Evolutionary conservation across 768 basidiomycete species (phyloP).

Genomic region (Amanita fuliginea): DNA sequence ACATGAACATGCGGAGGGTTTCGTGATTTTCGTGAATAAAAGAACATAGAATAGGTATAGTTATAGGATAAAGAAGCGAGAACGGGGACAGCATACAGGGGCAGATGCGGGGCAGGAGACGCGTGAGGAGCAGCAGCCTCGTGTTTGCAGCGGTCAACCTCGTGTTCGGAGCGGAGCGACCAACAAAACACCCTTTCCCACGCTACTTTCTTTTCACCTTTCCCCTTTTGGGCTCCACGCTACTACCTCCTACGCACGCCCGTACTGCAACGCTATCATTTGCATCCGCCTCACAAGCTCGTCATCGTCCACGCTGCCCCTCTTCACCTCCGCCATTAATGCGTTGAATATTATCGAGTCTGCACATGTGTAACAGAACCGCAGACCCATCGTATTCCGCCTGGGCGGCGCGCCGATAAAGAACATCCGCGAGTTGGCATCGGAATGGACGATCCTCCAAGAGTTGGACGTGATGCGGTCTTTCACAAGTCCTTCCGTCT

Average conservation of each 20-base stretch:
- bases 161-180: constrained; percentile 5
- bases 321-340: too few relatives aligned
- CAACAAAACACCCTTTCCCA: background rate
- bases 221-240: background rate
- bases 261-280: background rate
- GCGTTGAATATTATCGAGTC: background rate
- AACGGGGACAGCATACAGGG: constrained; percentile 1
- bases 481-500: background rate
- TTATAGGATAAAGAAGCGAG: constrained; percentile 11
- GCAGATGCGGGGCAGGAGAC: background rate
- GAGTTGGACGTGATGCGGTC: background rate
- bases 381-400: background rate
- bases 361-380: background rate
- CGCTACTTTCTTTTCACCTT: background rate
- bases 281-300: background rate
- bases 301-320: background rate
- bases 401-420: background rate
- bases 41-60: constrained; percentile 14
- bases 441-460: background rate
- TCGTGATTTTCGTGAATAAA: constrained; percentile 27
- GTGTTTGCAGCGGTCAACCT: background rate
- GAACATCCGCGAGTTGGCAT: background rate
- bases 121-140: background rate
- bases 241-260: background rate
- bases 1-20: constrained; percentile 15